Conservation (phyloP, 306 rosid genomes). For the Astragalus glycyphyllos region DNA sequence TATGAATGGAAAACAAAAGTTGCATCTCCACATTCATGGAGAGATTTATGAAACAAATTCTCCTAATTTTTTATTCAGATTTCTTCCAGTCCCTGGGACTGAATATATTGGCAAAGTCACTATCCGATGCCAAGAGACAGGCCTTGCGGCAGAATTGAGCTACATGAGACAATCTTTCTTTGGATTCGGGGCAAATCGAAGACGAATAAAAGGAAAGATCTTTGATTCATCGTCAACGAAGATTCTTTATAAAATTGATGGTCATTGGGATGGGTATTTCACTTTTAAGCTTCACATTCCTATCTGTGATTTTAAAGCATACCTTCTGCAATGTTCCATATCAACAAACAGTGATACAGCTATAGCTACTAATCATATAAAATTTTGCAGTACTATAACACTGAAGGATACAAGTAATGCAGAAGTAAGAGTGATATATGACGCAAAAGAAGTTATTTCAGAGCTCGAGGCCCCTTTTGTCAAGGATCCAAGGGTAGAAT, state of each 20-base stretch:
- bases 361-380: neutral
- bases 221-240: conserved; percentile 49
- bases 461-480: conserved; percentile 61
- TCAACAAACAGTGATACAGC: neutral
- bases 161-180: conserved; percentile 57
- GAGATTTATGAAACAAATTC: conserved; percentile 72
- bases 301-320: too few species aligned
- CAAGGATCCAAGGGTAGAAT: conserved; percentile 63
- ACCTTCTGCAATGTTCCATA: neutral
- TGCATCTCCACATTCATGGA: conserved; percentile 65
- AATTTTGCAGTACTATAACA: conserved; percentile 59
- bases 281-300: too few species aligned
- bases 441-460: conserved; percentile 64
- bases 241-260: conserved; percentile 66
- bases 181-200: conserved; percentile 54
- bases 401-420: conserved; percentile 51
- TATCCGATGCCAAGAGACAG: conserved; percentile 58
- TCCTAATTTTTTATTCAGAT: conserved; percentile 57
- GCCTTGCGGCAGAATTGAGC: conserved; percentile 68
- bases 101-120: conserved; percentile 68
- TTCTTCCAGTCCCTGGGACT: conserved; percentile 61
- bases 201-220: conserved; percentile 70
- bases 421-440: conserved; percentile 57
- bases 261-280: conserved; percentile 77
- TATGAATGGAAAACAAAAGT: conserved; percentile 58